Evolutionary conservation across 179 eudicot genomes (phyloP), one percentile per base, ranked within the genome.

Genomic region (Silene vulgaris): DNA sequence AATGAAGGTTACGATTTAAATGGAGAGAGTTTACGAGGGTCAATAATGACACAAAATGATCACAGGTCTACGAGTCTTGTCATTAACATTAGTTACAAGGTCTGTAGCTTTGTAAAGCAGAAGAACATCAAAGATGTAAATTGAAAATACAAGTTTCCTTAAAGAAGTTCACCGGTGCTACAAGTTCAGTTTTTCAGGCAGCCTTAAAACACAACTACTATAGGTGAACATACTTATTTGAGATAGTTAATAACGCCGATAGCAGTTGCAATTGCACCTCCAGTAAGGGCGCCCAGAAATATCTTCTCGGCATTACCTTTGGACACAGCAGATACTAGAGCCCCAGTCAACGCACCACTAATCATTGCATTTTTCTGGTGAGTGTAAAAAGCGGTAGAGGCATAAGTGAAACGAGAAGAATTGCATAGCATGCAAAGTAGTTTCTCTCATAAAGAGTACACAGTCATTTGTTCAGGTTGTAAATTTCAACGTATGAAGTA

Each of bases 181-280:
- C 23, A 65, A 29, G 21, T 62, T 60, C 54, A 0, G 50, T 17
- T 32, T 43, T 66, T 75, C 48, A 45, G 48, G 70, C 45, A 65
- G 69, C 59, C 74, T 76, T 62, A 66, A 59, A 57, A 45, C 73
- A 28, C 60, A 35, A 26, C 74, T 0, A 14, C 57, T 11, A 11
- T 9, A 66, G 43, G 20, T 16, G 16, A 50, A 45, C 19, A 60
- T 63, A 7, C 63, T 87, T 78, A 91, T 17, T 83, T 79, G 75
- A 91, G 79, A 79, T 76, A 80, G 79, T 78, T 88, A 74, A 93
- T 64, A 68, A 91, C 86, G 81, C 85, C 93, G 3, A 89, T 84
- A 87, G 97, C 97, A 75, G 96, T 93, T 6, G 97, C 98, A 71
- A 93, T 77, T 19, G 97, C 97, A 69, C 90, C 96, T 79, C 98